Percentiles rank a stretch among this genome's conserved stretches.
Evolutionary conservation across 805 yeast species (phyloP).

Genomic region (Barnettozyma botsteinii): DNA sequence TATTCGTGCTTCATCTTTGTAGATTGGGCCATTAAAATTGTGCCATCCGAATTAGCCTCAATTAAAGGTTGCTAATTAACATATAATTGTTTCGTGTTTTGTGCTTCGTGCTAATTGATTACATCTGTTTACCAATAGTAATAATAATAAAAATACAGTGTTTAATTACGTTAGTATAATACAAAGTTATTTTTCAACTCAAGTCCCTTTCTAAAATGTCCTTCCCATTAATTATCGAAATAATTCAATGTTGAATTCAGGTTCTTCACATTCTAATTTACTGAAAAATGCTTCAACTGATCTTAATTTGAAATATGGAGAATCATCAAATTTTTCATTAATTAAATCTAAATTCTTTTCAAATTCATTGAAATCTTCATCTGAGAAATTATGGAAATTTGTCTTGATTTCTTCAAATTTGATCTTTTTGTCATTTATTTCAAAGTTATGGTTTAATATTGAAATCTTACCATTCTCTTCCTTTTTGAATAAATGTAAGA

Average conservation of each 20-base stretch:
- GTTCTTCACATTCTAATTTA: conserved; percentile 16
- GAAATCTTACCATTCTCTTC: conserved; percentile 12
- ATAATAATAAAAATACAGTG: no score
- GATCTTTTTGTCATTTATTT: conserved; percentile 5
- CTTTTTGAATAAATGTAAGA: conserved; percentile 15
- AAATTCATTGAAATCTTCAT: conserved; percentile 7
- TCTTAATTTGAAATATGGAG: conserved; percentile 7
- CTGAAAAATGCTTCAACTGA: conserved; percentile 13
- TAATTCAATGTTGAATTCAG: conserved; percentile 12
- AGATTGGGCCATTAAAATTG: no score
- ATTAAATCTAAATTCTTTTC: conserved; percentile 13
- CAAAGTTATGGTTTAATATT: conserved; percentile 7
- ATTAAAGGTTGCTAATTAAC: no score
- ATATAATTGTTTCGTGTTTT: no score
- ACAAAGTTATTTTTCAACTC: no score
- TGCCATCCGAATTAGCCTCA: no score
- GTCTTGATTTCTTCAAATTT: conserved; percentile 12
- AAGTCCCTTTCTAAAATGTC: no score
- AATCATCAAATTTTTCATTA: conserved; percentile 14
- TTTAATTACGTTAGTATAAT: no score
- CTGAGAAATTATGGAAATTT: conserved; percentile 3
- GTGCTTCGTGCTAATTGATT: no score
- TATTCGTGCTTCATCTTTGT: no score
- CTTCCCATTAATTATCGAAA: no score
- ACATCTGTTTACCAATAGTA: no score